Evolutionary conservation across 495 filamentous ascomycete species (phyloP).

Genomic region (Tricharina praecox): DNA sequence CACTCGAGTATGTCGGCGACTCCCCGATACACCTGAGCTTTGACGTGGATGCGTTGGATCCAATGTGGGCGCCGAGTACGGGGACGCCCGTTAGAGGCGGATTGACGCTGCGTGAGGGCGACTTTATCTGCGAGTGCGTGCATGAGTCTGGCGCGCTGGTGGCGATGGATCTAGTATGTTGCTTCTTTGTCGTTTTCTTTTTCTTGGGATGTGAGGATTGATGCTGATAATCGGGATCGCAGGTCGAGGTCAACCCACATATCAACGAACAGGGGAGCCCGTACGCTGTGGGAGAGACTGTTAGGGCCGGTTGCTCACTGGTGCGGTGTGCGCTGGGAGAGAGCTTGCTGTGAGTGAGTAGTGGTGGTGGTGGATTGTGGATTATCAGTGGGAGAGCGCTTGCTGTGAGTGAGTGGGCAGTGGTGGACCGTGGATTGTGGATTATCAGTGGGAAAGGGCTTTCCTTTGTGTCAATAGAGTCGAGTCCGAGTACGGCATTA

Average conservation of each 20-base stretch:
- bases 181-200: neutral
- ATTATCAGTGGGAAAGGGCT: too few relatives aligned
- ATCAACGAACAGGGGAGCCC: conserved; percentile 30
- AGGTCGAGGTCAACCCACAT: conserved; percentile 81
- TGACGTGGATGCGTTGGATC: conserved; percentile 92
- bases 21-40: conserved; percentile 95
- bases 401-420: too few relatives aligned
- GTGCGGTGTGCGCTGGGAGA: conserved; percentile 86
- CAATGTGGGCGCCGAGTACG: conserved; percentile 84
- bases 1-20: conserved; percentile 77
- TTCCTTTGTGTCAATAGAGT: too few relatives aligned
- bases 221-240: neutral
- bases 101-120: conserved; percentile 84
- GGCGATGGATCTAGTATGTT: conserved; percentile 67
- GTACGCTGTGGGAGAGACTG: conserved; percentile 52
- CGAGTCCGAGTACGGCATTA: too few relatives aligned
- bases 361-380: too few relatives aligned
- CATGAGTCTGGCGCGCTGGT: conserved; percentile 82
- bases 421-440: too few relatives aligned
- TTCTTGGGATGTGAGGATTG: neutral
- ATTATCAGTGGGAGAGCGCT: too few relatives aligned
- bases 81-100: conserved; percentile 94
- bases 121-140: conserved; percentile 94
- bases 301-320: conserved; percentile 74
- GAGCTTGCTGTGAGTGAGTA: conserved; percentile 58